phyloP scores from a whole-genome alignment of 441 rosid species.

The Rhodomyrtus psidioides region DNA sequence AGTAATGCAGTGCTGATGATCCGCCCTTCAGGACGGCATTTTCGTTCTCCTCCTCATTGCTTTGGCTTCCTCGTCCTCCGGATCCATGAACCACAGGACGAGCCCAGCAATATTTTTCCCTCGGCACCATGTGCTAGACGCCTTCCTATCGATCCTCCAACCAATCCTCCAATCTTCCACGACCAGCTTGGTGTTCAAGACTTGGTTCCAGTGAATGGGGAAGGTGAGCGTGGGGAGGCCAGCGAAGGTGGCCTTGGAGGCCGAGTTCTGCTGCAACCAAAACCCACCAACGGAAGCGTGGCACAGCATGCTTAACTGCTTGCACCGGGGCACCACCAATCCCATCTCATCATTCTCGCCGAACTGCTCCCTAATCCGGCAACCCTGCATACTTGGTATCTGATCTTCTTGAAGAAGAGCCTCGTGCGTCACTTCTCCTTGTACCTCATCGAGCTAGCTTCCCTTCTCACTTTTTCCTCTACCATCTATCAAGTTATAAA shows the following conservation, averaged over 20 bases:
- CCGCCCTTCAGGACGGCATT: background rate
- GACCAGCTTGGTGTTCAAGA: slow-evolving; percentile 17
- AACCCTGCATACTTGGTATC: background rate
- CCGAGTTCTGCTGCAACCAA: slow-evolving; percentile 21
- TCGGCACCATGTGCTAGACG: slow-evolving; percentile 9
- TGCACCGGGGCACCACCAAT: slow-evolving; percentile 20
- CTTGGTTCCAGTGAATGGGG: slow-evolving; percentile 20
- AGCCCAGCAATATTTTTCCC: slow-evolving; percentile 19
- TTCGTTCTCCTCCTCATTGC: slow-evolving; percentile 26
- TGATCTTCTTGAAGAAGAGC: too few relatives aligned
- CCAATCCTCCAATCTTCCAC: slow-evolving; percentile 19
- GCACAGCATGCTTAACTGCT: slow-evolving; percentile 19
- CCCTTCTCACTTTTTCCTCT: too few relatives aligned
- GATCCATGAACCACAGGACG: slow-evolving; percentile 28
- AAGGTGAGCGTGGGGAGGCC: slow-evolving; percentile 20
- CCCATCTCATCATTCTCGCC: background rate
- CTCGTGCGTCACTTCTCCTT: too few relatives aligned
- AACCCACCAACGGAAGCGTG: slow-evolving; percentile 20
- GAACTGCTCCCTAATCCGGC: background rate
- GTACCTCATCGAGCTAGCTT: background rate
- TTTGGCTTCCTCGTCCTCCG: slow-evolving; percentile 14
- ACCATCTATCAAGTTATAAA: too few relatives aligned
- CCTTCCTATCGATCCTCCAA: background rate
- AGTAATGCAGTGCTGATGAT: background rate
- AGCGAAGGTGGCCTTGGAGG: slow-evolving; percentile 12